Conservation (phyloP, 768 basidiomycete species). For the Amanita inopinata region DNA sequence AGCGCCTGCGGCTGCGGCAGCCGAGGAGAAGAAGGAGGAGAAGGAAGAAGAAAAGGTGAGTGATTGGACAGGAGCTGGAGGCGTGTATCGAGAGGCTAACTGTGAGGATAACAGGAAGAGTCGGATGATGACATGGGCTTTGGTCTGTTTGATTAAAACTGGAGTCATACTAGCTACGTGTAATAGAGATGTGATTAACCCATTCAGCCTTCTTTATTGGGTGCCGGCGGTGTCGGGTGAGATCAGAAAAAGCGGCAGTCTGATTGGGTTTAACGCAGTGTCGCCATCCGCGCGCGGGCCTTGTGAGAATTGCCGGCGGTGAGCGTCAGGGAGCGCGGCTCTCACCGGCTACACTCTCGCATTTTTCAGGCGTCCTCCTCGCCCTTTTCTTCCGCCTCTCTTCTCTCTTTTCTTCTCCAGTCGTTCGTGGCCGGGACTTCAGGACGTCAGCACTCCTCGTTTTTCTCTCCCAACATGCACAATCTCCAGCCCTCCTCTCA, state of each 20-base stretch:
- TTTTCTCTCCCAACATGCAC: constrained; percentile 7
- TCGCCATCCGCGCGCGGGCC: no score
- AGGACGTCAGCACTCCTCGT: constrained; percentile 1
- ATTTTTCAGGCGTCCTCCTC: background rate
- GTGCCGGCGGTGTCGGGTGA: constrained; percentile 13
- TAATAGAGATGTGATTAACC: constrained; percentile 1
- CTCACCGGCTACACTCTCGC: constrained; percentile 9
- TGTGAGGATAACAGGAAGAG: constrained; percentile 51
- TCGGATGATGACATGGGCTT: constrained; percentile 99
- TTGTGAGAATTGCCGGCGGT: constrained; percentile 23
- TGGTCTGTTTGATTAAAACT: constrained; percentile 85
- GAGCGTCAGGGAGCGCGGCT: constrained; percentile 7
- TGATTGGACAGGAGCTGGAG: constrained; percentile 10
- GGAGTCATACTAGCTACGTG: constrained; percentile 1
- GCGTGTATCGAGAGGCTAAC: constrained; percentile 4
- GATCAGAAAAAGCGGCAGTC: no score
- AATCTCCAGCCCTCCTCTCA: background rate
- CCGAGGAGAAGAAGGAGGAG: constrained; percentile 77
- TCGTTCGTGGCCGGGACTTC: constrained; percentile 1
- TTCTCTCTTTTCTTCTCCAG: background rate
- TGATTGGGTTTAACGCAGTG: no score
- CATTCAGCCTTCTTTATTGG: constrained; percentile 11
- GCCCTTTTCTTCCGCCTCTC: background rate
- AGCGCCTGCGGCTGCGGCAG: constrained; percentile 45
- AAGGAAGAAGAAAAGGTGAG: constrained; percentile 83